phyloP scores from a whole-genome alignment of 1,284 basidiomycete genomes.

The Hypsizygus ulmarius region DNA sequence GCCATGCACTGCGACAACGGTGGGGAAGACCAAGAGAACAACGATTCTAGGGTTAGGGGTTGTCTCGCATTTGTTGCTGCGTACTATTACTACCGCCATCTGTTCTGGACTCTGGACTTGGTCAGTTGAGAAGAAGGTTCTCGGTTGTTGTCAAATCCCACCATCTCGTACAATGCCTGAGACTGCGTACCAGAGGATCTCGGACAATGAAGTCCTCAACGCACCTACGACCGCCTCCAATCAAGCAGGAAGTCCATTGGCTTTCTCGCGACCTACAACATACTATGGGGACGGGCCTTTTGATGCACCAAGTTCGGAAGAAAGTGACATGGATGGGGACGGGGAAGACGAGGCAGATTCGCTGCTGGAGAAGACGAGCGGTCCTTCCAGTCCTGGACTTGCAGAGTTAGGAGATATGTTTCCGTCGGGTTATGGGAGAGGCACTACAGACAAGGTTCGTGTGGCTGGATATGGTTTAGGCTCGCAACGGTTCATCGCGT shows the following conservation, averaged over 20 bases:
- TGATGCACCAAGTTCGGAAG: slow-evolving; percentile 65
- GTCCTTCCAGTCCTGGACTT: slow-evolving; percentile 29
- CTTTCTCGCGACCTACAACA: slow-evolving; percentile 36
- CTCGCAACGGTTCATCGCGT: too few species aligned
- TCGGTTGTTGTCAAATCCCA: background rate
- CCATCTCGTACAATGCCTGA: background rate
- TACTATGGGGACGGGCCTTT: slow-evolving; percentile 74
- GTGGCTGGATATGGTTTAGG: background rate
- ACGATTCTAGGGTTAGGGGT: slow-evolving; percentile 24
- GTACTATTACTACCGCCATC: background rate
- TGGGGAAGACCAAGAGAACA: slow-evolving; percentile 13
- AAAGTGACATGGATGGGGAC: slow-evolving; percentile 55
- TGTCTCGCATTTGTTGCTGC: slow-evolving; percentile 3
- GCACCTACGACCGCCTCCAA: slow-evolving; percentile 5
- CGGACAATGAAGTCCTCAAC: slow-evolving; percentile 6
- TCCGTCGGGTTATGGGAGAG: slow-evolving; percentile 12
- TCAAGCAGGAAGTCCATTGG: slow-evolving; percentile 12
- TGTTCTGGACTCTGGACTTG: background rate
- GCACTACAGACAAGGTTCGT: slow-evolving; percentile 10
- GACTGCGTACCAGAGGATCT: slow-evolving; percentile 17
- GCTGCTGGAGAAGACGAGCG: slow-evolving; percentile 39
- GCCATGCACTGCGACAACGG: slow-evolving; percentile 19
- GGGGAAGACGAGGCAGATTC: slow-evolving; percentile 60
- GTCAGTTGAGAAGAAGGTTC: too few species aligned
- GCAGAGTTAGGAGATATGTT: slow-evolving; percentile 23